phyloP scores from a whole-genome alignment of 192 early-diverging fungal genomes.

The Podila epicladia region DNA sequence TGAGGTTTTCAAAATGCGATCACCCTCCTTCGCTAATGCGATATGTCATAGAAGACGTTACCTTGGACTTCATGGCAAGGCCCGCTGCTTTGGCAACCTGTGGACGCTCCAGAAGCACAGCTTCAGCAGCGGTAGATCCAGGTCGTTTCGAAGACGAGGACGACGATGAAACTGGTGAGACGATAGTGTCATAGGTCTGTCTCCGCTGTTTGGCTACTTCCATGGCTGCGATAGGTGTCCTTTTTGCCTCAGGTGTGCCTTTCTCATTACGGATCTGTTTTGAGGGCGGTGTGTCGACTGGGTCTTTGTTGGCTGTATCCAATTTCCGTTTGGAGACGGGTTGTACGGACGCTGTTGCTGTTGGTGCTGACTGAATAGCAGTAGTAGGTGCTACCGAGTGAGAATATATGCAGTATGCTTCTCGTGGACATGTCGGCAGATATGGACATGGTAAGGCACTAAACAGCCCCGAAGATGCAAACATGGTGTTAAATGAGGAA shows the following conservation, averaged over 20 bases:
- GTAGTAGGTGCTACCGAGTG: constrained; percentile 12
- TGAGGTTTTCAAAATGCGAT: background rate
- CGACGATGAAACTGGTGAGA: background rate
- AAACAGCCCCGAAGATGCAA: constrained; percentile 52
- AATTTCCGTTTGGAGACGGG: constrained; percentile 5
- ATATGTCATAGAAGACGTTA: background rate
- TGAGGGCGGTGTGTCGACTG: background rate
- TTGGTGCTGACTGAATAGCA: background rate
- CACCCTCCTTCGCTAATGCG: background rate
- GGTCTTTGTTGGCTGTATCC: background rate
- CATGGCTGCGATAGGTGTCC: constrained; percentile 8
- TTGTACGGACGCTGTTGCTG: background rate
- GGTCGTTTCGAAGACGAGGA: background rate
- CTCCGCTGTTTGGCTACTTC: constrained; percentile 17
- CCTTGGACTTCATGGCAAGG: background rate
- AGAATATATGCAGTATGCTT: constrained; percentile 50
- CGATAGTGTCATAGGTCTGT: constrained; percentile 9
- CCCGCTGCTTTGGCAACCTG: background rate
- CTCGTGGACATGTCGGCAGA: constrained; percentile 45
- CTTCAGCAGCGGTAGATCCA: background rate
- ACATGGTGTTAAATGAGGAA: constrained; percentile 27
- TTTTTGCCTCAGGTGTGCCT: background rate
- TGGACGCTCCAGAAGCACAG: constrained; percentile 23
- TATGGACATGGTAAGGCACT: constrained; percentile 41
- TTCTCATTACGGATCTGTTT: background rate